A percentile compares a stretch with the other conserved stretches of the same genome.
Evolutionary conservation across 1,284 basidiomycete genomes (phyloP).

Genomic region (Fistulinella staudtii): DNA sequence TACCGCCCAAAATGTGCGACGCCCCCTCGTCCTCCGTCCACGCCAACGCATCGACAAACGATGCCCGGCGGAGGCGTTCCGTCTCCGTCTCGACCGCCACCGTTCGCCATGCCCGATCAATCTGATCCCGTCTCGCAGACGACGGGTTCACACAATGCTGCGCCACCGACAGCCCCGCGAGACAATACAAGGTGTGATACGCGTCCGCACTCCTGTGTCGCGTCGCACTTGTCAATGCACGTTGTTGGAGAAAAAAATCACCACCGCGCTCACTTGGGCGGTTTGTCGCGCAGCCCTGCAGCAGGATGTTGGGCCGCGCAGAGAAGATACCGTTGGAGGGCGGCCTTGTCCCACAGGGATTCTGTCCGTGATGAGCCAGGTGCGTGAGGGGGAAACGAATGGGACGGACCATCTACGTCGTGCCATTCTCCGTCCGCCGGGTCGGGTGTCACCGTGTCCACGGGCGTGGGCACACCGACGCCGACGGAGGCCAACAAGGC

Average conservation of each 20-base stretch:
- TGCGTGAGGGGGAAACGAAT: not conserved
- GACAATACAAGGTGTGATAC: constrained; percentile 90
- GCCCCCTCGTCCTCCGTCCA: constrained; percentile 76
- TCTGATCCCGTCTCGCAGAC: constrained; percentile 37
- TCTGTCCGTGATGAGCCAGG: constrained; percentile 35
- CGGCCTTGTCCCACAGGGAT: constrained; percentile 53
- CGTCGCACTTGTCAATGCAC: too few species aligned
- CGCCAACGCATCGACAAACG: constrained; percentile 59
- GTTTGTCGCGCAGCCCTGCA: constrained; percentile 93
- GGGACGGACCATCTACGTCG: constrained; percentile 57
- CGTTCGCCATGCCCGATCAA: constrained; percentile 44
- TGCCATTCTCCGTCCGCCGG: constrained; percentile 46
- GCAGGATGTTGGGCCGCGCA: constrained; percentile 80
- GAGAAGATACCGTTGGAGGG: constrained; percentile 86
- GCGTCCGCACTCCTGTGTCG: constrained; percentile 67
- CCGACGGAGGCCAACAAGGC: constrained; percentile 67
- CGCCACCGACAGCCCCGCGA: constrained; percentile 83
- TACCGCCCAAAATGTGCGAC: constrained; percentile 61
- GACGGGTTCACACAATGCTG: constrained; percentile 73
- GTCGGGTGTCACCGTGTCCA: constrained; percentile 7
- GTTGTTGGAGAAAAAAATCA: too few species aligned
- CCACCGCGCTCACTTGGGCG: constrained; percentile 85
- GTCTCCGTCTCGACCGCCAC: constrained; percentile 19
- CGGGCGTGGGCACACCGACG: constrained; percentile 27
- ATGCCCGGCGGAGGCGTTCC: constrained; percentile 46